Conservation (phyloP, 2,329 filamentous ascomycete genomes). For the Aspergillus flavus region DNA sequence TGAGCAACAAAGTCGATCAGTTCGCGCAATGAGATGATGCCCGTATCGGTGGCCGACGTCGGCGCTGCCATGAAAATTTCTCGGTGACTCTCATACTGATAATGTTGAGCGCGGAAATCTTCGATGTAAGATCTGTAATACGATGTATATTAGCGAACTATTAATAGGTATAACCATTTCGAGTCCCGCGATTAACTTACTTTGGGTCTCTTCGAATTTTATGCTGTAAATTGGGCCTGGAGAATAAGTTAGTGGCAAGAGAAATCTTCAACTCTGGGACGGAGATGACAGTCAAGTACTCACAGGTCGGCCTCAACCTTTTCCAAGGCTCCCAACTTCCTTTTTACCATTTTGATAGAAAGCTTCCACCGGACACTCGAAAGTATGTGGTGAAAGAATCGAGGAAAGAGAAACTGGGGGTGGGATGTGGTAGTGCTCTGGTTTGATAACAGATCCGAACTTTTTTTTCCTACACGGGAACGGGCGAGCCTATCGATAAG, state of each 20-base stretch:
- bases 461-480: conserved; percentile 28
- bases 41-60: conserved; percentile 72
- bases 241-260: conserved; percentile 27
- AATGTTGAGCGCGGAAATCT: conserved; percentile 84
- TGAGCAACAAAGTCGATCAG: conserved; percentile 93
- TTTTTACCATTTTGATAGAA: conserved; percentile 67
- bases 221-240: conserved; percentile 80
- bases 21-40: conserved; percentile 82
- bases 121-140: conserved; percentile 75
- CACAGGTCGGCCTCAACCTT: conserved; percentile 90
- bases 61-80: conserved; percentile 90
- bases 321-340: conserved; percentile 88
- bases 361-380: conserved; percentile 40
- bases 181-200: conserved; percentile 47
- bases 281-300: conserved; percentile 29
- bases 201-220: conserved; percentile 86
- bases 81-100: conserved; percentile 86
- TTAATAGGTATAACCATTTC: neutral
- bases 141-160: conserved; percentile 8
- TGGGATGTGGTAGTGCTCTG: conserved; percentile 25
- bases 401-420: conserved; percentile 77
- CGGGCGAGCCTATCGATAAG: conserved; percentile 37
- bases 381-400: conserved; percentile 55
- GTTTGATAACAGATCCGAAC: conserved; percentile 24
- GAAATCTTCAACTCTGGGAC: conserved; percentile 14